Base-by-base conservation (phyloP, 140 eudicot genomes). In the Oenanthe javanica region DNA sequence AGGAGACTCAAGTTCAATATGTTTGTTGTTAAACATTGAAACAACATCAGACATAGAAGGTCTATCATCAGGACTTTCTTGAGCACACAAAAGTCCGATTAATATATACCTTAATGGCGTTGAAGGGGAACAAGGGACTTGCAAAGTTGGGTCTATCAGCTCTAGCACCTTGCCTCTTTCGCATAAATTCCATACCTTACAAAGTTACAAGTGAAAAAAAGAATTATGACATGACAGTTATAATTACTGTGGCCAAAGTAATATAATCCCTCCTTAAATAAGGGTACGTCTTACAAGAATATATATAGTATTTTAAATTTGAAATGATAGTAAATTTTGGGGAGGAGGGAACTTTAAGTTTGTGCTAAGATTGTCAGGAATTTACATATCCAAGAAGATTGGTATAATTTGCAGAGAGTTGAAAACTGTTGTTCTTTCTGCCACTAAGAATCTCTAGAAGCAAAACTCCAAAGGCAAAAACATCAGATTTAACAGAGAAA, bases 381-480 rank as follows among this genome's bases (percentile, higher is more conserved):
- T 7, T 49, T 50, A 76, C 79, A 51, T 76, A 76, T 21, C 46
- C 63, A 76, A 76, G 79, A 76, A 76, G 79, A 76, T 54, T 76
- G 21, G n/a, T 54, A 31, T 51, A 50, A 16, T 76, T 66, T 50
- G 64, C 74, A 67, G 74, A 49, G 67, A 49, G 40, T 10, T 13
- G 79, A 50, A 76, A 76, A 27, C 64, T 54, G 27, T 57, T 76
- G 64, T 50, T 76, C 79, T 76, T 76, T 76, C 57, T 76, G 14
- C 79, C 79, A 27, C 79, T 76, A 27, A 76, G 13, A 76, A 76
- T 76, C 48, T 48, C 79, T 10, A 76, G 67, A 23, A 76, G 79
- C 79, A 76, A 23, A 75, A 75, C 78, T 25, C 78, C 78, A 14
- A 75, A 75, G 57, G 78, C 78, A 75, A 75, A 75, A 11, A 75